phyloP scores from a whole-genome alignment of 2,329 filamentous ascomycete species.

The Aspergillus tubingensis region DNA sequence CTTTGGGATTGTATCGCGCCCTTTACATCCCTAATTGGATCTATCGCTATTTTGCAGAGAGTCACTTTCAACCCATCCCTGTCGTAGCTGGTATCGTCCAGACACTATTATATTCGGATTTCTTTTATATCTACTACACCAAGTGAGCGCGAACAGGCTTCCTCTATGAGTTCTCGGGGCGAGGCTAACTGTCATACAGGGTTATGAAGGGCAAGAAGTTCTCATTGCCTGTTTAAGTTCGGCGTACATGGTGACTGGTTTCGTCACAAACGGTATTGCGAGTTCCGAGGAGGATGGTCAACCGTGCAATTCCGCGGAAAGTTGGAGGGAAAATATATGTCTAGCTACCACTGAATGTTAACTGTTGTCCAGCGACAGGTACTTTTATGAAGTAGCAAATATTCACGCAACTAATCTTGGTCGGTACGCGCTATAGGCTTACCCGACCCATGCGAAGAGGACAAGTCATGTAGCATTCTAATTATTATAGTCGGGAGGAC shows the following conservation, averaged over 20 bases:
- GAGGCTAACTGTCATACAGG: constrained; percentile 31
- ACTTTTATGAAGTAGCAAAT: not conserved
- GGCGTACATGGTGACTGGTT: not conserved
- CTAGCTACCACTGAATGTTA: not conserved
- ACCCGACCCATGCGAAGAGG: not conserved
- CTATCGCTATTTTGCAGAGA: constrained; percentile 80
- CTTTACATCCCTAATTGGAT: constrained; percentile 99
- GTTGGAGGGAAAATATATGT: not conserved
- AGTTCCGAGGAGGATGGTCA: not conserved
- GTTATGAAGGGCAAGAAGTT: constrained; percentile 87
- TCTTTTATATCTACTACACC: constrained; percentile 99
- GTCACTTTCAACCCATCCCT: constrained; percentile 81
- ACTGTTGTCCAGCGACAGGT: not conserved
- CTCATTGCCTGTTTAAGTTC: constrained; percentile 70
- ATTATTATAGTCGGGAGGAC: not conserved
- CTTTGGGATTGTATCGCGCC: constrained; percentile 84
- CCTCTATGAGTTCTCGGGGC: not conserved
- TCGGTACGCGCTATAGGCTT: too few species aligned
- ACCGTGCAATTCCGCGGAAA: not conserved
- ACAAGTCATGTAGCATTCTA: not conserved
- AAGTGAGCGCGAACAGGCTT: constrained; percentile 60
- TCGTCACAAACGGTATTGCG: not conserved
- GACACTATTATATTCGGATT: constrained; percentile 95
- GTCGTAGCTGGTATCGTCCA: constrained; percentile 88
- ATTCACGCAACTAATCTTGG: not conserved